Evolutionary conservation across 208 protist species (phyloP).

Genomic region (Crithidia expoeki): DNA sequence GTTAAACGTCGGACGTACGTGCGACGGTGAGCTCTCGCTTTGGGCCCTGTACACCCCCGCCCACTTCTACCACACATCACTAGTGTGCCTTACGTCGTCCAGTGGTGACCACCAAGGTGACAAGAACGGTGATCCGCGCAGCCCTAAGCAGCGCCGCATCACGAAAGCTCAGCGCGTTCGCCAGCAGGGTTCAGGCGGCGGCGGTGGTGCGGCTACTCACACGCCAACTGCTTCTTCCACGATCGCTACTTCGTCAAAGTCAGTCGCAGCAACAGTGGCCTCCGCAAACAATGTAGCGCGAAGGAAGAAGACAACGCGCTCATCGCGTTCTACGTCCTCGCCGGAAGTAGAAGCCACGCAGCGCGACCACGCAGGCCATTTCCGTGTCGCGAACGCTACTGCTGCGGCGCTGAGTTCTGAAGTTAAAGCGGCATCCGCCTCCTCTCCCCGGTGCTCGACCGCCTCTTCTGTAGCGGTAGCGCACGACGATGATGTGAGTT

Average conservation of each 20-base stretch:
- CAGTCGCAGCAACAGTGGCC: background rate
- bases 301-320: conserved; percentile 2
- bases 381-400: no score
- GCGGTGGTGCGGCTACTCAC: no score
- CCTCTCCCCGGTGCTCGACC: background rate
- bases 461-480: background rate
- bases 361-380: background rate
- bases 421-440: background rate
- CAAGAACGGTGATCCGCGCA: background rate
- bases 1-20: background rate
- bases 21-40: background rate
- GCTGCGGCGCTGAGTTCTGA: no score
- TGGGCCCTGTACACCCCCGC: conserved; percentile 22
- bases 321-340: background rate
- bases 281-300: background rate
- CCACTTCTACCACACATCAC: conserved; percentile 15
- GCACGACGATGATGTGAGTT: no score
- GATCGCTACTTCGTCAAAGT: no score
- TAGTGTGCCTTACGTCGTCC: background rate
- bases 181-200: background rate
- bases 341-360: background rate
- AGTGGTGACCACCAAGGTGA: conserved; percentile 1
- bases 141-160: conserved; percentile 26
- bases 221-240: background rate
- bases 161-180: conserved; percentile 24